phyloP scores from a whole-genome alignment of 805 yeast genomes.

The Lipomyces spencermartinsiae region DNA sequence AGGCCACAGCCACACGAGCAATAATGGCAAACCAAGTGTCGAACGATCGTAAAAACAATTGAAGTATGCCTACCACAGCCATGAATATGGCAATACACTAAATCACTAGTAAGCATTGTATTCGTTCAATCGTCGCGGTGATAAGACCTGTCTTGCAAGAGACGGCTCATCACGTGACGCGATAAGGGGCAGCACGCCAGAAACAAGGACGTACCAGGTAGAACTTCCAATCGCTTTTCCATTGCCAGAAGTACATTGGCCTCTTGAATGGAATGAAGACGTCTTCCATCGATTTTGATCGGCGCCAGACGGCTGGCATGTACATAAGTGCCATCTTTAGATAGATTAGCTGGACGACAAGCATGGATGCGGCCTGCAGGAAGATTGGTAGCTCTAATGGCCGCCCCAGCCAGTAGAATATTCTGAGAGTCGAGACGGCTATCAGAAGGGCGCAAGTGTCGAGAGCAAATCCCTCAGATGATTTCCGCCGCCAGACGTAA shows the following conservation, averaged over 20 bases:
- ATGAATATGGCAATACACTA: slow-evolving; percentile 60
- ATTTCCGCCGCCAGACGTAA: slow-evolving; percentile 65
- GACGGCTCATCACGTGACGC: not conserved
- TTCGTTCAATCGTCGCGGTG: not conserved
- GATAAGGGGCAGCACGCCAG: not conserved
- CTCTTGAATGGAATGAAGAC: slow-evolving; percentile 47
- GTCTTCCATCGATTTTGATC: slow-evolving; percentile 25
- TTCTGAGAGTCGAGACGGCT: slow-evolving; percentile 72
- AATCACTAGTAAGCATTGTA: not conserved
- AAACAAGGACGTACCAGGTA: slow-evolving; percentile 42
- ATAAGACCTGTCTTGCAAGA: not conserved
- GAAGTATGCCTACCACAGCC: slow-evolving; percentile 50
- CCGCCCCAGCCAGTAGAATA: slow-evolving; percentile 75
- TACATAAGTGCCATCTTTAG: slow-evolving; percentile 63
- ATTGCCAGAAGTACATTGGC: slow-evolving; percentile 82
- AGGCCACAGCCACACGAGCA: slow-evolving; percentile 69
- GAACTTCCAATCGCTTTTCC: slow-evolving; percentile 65
- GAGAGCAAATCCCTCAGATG: slow-evolving; percentile 83
- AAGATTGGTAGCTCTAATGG: slow-evolving; percentile 83
- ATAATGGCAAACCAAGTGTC: slow-evolving; percentile 56
- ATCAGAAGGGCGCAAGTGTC: slow-evolving; percentile 94
- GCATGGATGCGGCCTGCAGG: slow-evolving; percentile 83
- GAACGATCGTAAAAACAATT: slow-evolving; percentile 50
- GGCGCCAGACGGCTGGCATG: slow-evolving; percentile 38
- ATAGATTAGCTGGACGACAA: slow-evolving; percentile 73